These are phyloP conservation scores for Polyplosphaeria fusca DNA, from an alignment of 495 filamentous ascomycete genomes.

Conservation along the genomic window DNA sequence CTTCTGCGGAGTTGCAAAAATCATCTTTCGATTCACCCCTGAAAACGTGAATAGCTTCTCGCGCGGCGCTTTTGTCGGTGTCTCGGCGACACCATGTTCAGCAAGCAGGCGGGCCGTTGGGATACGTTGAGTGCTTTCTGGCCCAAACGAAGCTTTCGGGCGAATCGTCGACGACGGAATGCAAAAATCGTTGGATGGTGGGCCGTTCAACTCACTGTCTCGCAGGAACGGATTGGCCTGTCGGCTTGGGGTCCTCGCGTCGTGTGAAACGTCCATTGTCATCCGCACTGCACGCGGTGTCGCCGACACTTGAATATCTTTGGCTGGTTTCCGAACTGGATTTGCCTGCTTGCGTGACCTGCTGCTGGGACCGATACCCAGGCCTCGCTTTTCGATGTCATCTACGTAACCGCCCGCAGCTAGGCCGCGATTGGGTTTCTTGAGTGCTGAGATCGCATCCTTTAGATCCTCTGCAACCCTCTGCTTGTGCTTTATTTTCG, in stretches of 20 bases:
- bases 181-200: conserved; percentile 26
- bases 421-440: conserved; percentile 80
- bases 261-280: conserved; percentile 17
- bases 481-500: conserved; percentile 70
- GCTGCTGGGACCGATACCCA: conserved; percentile 32
- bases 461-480: conserved; percentile 75
- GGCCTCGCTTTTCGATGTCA: conserved; percentile 58
- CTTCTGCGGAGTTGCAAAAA: conserved; percentile 26
- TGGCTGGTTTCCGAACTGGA: conserved; percentile 55
- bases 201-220: conserved; percentile 18
- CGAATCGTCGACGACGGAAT: conserved; percentile 38
- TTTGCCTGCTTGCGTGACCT: conserved; percentile 56
- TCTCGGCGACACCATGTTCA: conserved; percentile 17
- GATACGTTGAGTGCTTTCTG: conserved; percentile 20
- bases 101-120: not conserved
- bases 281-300: conserved; percentile 34
- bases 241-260: conserved; percentile 22
- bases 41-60: not conserved
- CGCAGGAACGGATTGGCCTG: conserved; percentile 19
- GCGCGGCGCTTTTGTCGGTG: conserved; percentile 18
- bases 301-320: conserved; percentile 41
- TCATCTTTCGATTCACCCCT: not conserved
- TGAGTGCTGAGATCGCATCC: conserved; percentile 75
- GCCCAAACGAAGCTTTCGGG: conserved; percentile 3
- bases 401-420: conserved; percentile 71